Conservation (phyloP, 805 yeast genomes). For the Pichia californica region DNA sequence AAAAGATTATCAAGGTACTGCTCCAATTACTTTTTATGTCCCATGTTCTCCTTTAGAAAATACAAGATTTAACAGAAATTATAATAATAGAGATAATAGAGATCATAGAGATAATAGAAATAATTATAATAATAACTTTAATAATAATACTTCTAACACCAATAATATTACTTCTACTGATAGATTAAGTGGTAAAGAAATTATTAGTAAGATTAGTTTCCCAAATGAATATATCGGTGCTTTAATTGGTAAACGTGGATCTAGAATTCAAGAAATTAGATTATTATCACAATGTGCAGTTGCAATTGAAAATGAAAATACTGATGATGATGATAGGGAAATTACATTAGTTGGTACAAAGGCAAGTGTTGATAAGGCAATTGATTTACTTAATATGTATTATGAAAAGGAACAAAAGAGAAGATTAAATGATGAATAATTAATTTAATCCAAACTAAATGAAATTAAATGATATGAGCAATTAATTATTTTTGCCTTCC, state of each 20-base stretch:
- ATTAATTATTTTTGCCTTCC: neutral
- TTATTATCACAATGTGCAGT: slow-evolving; percentile 73
- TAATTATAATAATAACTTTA: slow-evolving; percentile 5
- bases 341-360: slow-evolving; percentile 65
- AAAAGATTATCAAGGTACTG: slow-evolving; percentile 65
- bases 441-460: neutral
- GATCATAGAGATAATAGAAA: neutral
- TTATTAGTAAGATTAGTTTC: slow-evolving; percentile 45
- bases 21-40: slow-evolving; percentile 57
- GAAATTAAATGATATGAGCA: too few species aligned
- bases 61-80: neutral
- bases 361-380: slow-evolving; percentile 51
- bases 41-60: slow-evolving; percentile 33
- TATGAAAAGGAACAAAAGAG: slow-evolving; percentile 47
- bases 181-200: slow-evolving; percentile 22
- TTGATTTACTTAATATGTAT: slow-evolving; percentile 46
- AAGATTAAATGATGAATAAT: slow-evolving; percentile 18
- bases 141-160: slow-evolving; percentile 1
- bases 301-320: slow-evolving; percentile 60
- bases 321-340: slow-evolving; percentile 53
- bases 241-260: slow-evolving; percentile 78
- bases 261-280: slow-evolving; percentile 81
- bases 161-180: neutral
- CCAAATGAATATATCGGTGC: slow-evolving; percentile 86
- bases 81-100: slow-evolving; percentile 1